Conservation (phyloP, 441 rosid species). For the Bruguiera hainesii region DNA sequence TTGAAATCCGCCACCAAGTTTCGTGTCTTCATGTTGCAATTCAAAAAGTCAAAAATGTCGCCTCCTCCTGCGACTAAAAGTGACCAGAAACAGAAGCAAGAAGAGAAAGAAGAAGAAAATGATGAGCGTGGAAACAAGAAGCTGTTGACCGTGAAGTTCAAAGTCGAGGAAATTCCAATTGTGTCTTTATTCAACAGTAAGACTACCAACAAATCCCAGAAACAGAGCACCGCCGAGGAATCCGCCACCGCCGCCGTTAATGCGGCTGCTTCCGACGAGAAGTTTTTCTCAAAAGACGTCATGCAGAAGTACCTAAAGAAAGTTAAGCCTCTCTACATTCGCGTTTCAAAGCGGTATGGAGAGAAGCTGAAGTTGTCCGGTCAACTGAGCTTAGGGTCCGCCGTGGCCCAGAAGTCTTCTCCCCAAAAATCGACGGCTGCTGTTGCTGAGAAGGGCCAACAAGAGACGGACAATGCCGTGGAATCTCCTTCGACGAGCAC, state of each 20-base stretch:
- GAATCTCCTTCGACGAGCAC: slow-evolving; percentile 17
- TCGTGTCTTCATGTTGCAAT: slow-evolving; percentile 63
- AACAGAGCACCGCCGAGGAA: slow-evolving; percentile 37
- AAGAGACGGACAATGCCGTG: slow-evolving; percentile 18
- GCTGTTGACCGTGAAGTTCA: slow-evolving; percentile 62
- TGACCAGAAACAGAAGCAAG: slow-evolving; percentile 8
- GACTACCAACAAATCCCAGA: slow-evolving; percentile 34
- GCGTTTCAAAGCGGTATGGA: slow-evolving; percentile 70
- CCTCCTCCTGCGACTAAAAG: slow-evolving; percentile 22
- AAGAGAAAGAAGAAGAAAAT: slow-evolving; percentile 19
- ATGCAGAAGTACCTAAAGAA: slow-evolving; percentile 84
- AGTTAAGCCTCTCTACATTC: slow-evolving; percentile 81
- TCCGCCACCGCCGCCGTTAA: neutral
- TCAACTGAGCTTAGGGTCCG: slow-evolving; percentile 33
- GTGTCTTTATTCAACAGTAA: slow-evolving; percentile 68
- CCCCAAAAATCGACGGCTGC: slow-evolving; percentile 11
- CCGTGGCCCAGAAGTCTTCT: slow-evolving; percentile 15
- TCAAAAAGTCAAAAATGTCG: slow-evolving; percentile 47
- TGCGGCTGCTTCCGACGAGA: slow-evolving; percentile 39
- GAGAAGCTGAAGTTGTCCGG: slow-evolving; percentile 65
- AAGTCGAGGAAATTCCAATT: slow-evolving; percentile 69
- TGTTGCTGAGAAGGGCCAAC: slow-evolving; percentile 21
- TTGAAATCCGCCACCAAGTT: slow-evolving; percentile 77
- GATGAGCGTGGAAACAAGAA: slow-evolving; percentile 25
- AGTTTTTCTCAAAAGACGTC: slow-evolving; percentile 57